A percentile compares a stretch with the other conserved stretches of the same genome.
phyloP scores from a whole-genome alignment of 495 filamentous ascomycete genomes.

The Clavariopsis aquatica region DNA sequence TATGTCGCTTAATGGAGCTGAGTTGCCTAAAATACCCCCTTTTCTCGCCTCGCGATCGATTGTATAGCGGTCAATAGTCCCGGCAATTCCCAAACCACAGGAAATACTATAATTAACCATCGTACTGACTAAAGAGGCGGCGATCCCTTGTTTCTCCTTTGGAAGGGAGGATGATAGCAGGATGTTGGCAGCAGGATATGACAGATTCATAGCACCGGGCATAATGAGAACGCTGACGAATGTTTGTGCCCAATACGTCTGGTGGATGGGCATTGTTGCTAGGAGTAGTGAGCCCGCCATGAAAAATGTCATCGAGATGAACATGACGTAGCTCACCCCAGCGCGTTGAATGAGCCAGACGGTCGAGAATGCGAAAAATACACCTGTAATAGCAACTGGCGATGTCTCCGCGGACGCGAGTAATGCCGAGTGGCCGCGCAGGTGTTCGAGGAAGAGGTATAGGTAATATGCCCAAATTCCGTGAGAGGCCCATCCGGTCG shows the following conservation, averaged over 20 bases:
- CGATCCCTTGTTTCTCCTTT: constrained; percentile 66
- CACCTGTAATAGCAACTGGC: constrained; percentile 49
- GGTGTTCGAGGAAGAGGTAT: constrained; percentile 50
- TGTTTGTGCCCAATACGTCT: constrained; percentile 59
- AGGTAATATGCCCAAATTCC: constrained; percentile 56
- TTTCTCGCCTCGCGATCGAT: constrained; percentile 13
- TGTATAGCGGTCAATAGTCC: constrained; percentile 55
- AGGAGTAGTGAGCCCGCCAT: constrained; percentile 49
- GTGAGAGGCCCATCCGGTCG: constrained; percentile 51
- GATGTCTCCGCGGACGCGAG: constrained; percentile 48
- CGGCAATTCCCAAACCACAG: constrained; percentile 66
- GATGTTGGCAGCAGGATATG: constrained; percentile 60
- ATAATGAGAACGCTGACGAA: constrained; percentile 62
- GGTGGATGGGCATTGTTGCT: constrained; percentile 50
- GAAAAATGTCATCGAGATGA: constrained; percentile 53
- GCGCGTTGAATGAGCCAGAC: constrained; percentile 51
- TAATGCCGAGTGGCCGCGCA: constrained; percentile 48
- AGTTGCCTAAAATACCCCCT: constrained; percentile 12
- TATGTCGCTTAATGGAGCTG: constrained; percentile 8
- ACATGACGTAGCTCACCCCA: constrained; percentile 52
- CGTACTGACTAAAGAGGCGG: constrained; percentile 63
- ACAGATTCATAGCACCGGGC: constrained; percentile 65
- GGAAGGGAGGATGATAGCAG: constrained; percentile 62
- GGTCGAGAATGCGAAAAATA: constrained; percentile 50
- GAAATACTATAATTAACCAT: constrained; percentile 71